Evolutionary conservation across 805 yeast species (phyloP).

Genomic region (Candida arabinofermentans): DNA sequence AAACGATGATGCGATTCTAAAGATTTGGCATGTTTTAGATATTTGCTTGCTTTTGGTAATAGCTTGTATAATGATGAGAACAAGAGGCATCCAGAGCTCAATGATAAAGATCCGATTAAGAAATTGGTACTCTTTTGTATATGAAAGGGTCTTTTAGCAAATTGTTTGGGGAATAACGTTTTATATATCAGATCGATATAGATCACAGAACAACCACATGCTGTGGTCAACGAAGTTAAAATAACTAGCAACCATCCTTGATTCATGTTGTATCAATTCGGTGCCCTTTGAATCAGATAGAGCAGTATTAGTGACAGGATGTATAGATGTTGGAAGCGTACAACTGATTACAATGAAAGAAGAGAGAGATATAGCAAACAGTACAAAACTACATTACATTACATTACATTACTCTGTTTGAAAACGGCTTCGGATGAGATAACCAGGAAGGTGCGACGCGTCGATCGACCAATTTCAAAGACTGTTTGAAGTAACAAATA

Average conservation of each 20-base stretch:
- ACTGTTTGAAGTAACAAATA: neutral
- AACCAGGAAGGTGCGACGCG: no score
- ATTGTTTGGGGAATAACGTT: constrained; percentile 38
- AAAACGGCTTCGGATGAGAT: no score
- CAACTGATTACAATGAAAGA: no score
- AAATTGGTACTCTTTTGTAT: constrained; percentile 59
- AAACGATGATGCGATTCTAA: constrained; percentile 20
- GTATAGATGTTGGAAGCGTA: no score
- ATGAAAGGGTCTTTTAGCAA: constrained; percentile 41
- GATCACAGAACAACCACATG: constrained; percentile 67
- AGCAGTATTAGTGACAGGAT: no score
- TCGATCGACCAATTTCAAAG: no score
- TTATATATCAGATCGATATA: constrained; percentile 54
- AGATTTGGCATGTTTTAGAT: constrained; percentile 34
- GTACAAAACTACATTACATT: no score
- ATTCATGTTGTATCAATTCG: neutral
- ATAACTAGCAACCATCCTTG: constrained; percentile 66
- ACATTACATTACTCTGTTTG: no score
- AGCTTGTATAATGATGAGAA: constrained; percentile 75
- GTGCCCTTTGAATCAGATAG: no score
- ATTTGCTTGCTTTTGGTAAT: constrained; percentile 61
- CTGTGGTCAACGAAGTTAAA: constrained; percentile 66
- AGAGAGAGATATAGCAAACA: no score
- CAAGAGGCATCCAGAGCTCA: constrained; percentile 78
- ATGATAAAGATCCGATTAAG: constrained; percentile 68